phyloP scores from a whole-genome alignment of 176 grass and related monocot species.

The Coix lacrymajobi region DNA sequence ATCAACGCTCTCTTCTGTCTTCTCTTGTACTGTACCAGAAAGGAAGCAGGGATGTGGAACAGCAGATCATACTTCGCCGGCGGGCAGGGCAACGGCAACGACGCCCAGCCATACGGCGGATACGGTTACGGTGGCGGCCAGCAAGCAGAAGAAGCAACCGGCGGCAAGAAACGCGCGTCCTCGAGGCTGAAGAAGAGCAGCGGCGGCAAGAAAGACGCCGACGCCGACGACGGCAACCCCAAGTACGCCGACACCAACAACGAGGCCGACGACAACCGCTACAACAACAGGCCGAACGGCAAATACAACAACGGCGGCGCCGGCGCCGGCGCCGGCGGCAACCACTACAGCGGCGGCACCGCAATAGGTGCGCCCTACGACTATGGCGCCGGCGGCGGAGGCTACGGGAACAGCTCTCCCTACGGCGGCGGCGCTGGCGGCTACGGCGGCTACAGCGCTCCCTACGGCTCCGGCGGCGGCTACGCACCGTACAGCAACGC shows the following conservation, averaged over 20 bases:
- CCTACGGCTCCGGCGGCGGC: background rate
- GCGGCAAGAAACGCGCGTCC: slow-evolving; percentile 2
- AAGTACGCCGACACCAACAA: background rate
- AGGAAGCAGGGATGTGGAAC: background rate
- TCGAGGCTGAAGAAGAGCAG: slow-evolving; percentile 25
- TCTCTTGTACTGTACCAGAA: background rate
- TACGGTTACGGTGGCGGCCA: background rate
- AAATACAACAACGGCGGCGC: background rate
- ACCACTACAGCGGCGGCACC: background rate
- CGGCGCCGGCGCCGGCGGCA: background rate
- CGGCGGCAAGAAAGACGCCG: background rate
- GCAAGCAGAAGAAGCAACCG: background rate
- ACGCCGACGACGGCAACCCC: background rate
- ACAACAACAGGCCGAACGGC: background rate
- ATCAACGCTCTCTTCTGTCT: too few species aligned
- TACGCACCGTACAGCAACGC: background rate
- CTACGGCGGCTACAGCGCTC: background rate
- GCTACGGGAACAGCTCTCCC: background rate
- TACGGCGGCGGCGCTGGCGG: background rate
- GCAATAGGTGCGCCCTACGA: background rate
- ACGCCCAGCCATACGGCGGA: background rate
- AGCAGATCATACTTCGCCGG: background rate
- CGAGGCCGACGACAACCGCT: background rate
- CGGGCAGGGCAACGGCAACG: background rate
- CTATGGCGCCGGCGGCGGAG: background rate